phyloP scores from a whole-genome alignment of 2,329 filamentous ascomycete genomes.

The Xylaria sp. region DNA sequence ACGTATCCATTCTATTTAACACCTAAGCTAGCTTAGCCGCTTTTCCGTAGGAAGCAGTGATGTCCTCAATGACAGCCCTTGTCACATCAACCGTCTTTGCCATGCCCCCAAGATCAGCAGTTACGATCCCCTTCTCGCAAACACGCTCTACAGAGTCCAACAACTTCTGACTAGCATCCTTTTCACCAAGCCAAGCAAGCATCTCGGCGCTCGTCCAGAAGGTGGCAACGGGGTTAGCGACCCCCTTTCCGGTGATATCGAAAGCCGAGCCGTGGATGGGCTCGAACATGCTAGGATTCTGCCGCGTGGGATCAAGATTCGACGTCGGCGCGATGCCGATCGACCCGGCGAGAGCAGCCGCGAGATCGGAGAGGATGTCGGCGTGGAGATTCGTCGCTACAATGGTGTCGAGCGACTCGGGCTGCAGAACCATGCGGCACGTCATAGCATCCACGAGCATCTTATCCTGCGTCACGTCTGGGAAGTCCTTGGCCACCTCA shows the following conservation, averaged over 20 bases:
- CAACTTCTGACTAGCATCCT: slow-evolving; percentile 59
- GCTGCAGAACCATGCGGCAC: slow-evolving; percentile 69
- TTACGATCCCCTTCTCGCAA: slow-evolving; percentile 62
- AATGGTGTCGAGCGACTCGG: slow-evolving; percentile 69
- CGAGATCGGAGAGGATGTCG: slow-evolving; percentile 75
- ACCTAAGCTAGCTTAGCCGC: background rate
- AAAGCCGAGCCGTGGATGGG: slow-evolving; percentile 69
- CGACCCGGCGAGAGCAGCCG: slow-evolving; percentile 74
- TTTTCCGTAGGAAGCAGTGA: slow-evolving; percentile 23
- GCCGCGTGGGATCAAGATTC: slow-evolving; percentile 70
- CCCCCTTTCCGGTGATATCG: slow-evolving; percentile 66
- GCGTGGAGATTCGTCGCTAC: slow-evolving; percentile 71
- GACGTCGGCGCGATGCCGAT: slow-evolving; percentile 78
- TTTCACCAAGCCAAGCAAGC: slow-evolving; percentile 66
- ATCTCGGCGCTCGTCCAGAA: slow-evolving; percentile 70
- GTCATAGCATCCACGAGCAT: slow-evolving; percentile 76
- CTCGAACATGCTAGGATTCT: slow-evolving; percentile 69
- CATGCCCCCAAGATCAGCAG: slow-evolving; percentile 64
- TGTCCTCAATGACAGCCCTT: slow-evolving; percentile 47
- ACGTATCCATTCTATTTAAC: background rate
- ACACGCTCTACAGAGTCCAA: slow-evolving; percentile 65
- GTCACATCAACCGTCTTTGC: slow-evolving; percentile 52
- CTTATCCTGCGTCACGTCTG: slow-evolving; percentile 70
- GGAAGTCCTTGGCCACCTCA: slow-evolving; percentile 65
- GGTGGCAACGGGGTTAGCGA: slow-evolving; percentile 67